Evolutionary conservation across 1,284 basidiomycete genomes (phyloP).

Genomic region (Irpex sp.): DNA sequence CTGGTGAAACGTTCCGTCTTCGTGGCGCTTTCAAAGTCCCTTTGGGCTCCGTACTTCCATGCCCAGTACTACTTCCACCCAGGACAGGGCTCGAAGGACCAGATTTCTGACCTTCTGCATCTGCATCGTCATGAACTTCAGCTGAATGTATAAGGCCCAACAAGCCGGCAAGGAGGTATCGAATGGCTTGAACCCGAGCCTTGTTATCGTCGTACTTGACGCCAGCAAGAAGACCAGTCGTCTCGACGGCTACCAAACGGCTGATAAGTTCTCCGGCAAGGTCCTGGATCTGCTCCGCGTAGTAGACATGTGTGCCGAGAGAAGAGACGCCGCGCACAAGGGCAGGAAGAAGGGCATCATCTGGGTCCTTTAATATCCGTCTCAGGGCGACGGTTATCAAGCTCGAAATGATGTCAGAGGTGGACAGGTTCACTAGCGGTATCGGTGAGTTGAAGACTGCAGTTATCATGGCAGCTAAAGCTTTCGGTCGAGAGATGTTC

Average conservation of each 20-base stretch:
- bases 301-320: constrained; percentile 88
- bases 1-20: constrained; percentile 73
- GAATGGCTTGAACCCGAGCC: constrained; percentile 66
- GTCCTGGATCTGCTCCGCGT: constrained; percentile 95
- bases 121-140: constrained; percentile 39
- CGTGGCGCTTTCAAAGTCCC: constrained; percentile 36
- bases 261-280: constrained; percentile 83
- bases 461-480: constrained; percentile 83
- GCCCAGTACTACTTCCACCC: constrained; percentile 16
- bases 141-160: constrained; percentile 70
- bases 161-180: constrained; percentile 70
- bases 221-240: constrained; percentile 47
- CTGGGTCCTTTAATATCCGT: constrained; percentile 57
- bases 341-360: constrained; percentile 68
- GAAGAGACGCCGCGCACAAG: constrained; percentile 83
- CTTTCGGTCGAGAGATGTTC: constrained; percentile 55
- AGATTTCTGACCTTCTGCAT: constrained; percentile 10
- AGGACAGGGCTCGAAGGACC: neutral
- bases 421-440: constrained; percentile 87
- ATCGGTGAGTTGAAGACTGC: constrained; percentile 79
- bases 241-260: constrained; percentile 71
- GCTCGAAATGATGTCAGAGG: constrained; percentile 83
- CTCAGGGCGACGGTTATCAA: constrained; percentile 75
- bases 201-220: constrained; percentile 40
- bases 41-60: constrained; percentile 7